Evolutionary conservation across 345 rosid genomes (phyloP), one percentile per base, ranked within the genome.

Genomic region (Crucihimalaya himalaica): DNA sequence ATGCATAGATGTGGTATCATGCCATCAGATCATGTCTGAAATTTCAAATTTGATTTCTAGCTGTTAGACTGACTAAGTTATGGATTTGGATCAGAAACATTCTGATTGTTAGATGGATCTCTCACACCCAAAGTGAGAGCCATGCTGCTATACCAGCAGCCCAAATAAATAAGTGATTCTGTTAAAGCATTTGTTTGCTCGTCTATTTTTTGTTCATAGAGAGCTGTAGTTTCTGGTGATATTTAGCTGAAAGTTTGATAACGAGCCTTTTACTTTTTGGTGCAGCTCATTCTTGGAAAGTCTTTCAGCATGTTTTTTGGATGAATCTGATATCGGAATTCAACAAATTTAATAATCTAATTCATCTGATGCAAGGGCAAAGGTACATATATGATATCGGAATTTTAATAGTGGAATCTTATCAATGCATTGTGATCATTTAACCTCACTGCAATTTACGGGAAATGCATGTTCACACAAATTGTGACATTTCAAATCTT

Each of bases 351-450:
- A 19, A 14, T 18, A 2, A 20, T 53, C 47, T 43, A 32, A 21
- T 21, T 47, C 60, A 50, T 37, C 27, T 47, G 61, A 67, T 56
- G 68, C 29, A 8, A 51, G 20, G 42, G 37, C 19, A 59, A 73
- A 75, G 73, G 68, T 75, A 66, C 47, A 40, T 66, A 59, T 8
- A 20, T 67, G 35, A 67, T 52, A 58, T 64, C 32, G 16, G 48
- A 40, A 42, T 20, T 54, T 63, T 45, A 43, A 3, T 21, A 21
- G 47, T 72, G 37, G 15, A 64, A 55, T 61, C 60, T 71, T 51
- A 71, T 50, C 75, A 61, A 50, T 37, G 60, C 31, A 46, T 23
- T 54, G 48, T 39, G 35, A 53, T 72, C 20, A n/a, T 54, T 43
- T 52, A 50, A 68, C 72, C 58, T 40, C n/a, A 6, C 43, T 18